phyloP scores from a whole-genome alignment of 2,329 filamentous ascomycete species.

The Conoideocrella luteorostrata region DNA sequence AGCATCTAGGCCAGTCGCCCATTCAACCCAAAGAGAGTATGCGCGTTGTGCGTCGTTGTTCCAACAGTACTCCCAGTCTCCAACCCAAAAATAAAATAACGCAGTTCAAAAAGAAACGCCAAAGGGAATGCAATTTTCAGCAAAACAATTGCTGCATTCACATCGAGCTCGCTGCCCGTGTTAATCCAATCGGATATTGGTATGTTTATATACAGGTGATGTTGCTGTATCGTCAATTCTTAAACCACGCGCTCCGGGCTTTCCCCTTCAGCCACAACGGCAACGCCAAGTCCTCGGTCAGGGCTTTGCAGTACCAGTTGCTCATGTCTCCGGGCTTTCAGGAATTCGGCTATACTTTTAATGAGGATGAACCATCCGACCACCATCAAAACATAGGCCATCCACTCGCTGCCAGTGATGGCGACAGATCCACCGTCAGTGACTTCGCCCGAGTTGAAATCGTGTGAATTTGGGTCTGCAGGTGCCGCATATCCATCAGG shows the following conservation, averaged over 20 bases:
- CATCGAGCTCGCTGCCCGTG: too few relatives aligned
- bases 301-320: conserved; percentile 89
- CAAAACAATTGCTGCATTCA: too few relatives aligned
- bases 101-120: too few relatives aligned
- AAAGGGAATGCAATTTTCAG: too few relatives aligned
- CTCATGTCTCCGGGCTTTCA: conserved; percentile 83
- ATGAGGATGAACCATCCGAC: conserved; percentile 98
- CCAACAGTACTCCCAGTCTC: too few relatives aligned
- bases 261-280: conserved; percentile 84
- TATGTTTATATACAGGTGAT: too few relatives aligned
- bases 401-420: conserved; percentile 74
- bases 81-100: too few relatives aligned
- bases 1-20: too few relatives aligned
- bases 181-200: too few relatives aligned
- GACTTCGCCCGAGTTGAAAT: conserved; percentile 72
- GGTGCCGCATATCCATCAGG: conserved; percentile 62
- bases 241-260: conserved; percentile 69
- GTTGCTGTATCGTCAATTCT: conserved; percentile 11
- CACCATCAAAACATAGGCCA: conserved; percentile 91
- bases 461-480: conserved; percentile 81
- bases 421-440: conserved; percentile 42
- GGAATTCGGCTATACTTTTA: conserved; percentile 83
- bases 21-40: too few relatives aligned
- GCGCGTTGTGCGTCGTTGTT: too few relatives aligned
- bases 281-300: conserved; percentile 75